These are phyloP conservation scores for Rhodosporidiobolus sp. DNA, from an alignment of 768 basidiomycete species.

Conservation along the genomic window DNA sequence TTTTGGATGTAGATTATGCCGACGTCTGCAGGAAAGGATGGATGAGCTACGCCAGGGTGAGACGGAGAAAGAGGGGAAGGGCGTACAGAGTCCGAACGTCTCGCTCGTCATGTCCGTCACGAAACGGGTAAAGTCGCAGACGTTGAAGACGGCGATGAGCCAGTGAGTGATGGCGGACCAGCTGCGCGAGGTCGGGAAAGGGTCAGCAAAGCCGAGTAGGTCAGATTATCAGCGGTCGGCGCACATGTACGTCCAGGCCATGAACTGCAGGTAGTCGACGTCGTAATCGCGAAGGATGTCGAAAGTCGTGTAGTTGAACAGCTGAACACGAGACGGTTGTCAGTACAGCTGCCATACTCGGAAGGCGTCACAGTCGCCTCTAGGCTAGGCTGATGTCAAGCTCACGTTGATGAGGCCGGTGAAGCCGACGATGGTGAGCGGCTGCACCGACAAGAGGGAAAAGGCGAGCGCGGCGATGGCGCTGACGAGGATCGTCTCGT, in stretches of 20 bases:
- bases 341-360: too few species aligned
- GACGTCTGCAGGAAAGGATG: slow-evolving; percentile 23
- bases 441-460: slow-evolving; percentile 82
- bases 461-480: slow-evolving; percentile 89
- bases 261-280: slow-evolving; percentile 46
- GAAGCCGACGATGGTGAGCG: slow-evolving; percentile 76
- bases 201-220: background rate
- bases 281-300: slow-evolving; percentile 40
- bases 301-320: slow-evolving; percentile 47
- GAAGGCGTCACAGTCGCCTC: too few species aligned
- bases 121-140: slow-evolving; percentile 45
- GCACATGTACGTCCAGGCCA: slow-evolving; percentile 44
- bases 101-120: slow-evolving; percentile 47
- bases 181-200: slow-evolving; percentile 18
- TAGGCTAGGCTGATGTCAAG: too few species aligned
- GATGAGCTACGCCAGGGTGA: too few species aligned
- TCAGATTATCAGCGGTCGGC: background rate
- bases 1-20: slow-evolving; percentile 45
- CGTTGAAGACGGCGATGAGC: slow-evolving; percentile 43
- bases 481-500: slow-evolving; percentile 75
- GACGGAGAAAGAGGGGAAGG: accelerated
- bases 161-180: slow-evolving; percentile 48
- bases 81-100: slow-evolving; percentile 40
- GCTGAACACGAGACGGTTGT: too few species aligned
- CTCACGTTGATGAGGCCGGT: slow-evolving; percentile 36